phyloP scores from a whole-genome alignment of 2,329 filamentous ascomycete species.

The Chaetoscypha palmicola region DNA sequence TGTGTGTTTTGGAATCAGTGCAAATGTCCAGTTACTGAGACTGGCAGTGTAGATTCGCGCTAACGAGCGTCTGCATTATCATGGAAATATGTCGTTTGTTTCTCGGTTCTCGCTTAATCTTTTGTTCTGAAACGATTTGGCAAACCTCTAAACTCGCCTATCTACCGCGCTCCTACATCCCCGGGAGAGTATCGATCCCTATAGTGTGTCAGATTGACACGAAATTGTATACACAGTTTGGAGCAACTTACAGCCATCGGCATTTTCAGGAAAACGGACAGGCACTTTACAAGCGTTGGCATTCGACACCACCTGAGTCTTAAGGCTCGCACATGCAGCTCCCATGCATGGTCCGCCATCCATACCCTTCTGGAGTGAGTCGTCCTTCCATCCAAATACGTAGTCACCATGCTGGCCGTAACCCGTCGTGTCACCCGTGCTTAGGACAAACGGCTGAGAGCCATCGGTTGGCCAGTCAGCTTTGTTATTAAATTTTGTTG shows the following conservation, averaged over 20 bases:
- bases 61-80: too few relatives aligned
- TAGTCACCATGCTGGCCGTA: slow-evolving; percentile 45
- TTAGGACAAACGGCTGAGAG: slow-evolving; percentile 39
- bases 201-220: too few relatives aligned
- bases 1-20: too few relatives aligned
- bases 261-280: neutral
- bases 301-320: neutral
- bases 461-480: slow-evolving; percentile 39
- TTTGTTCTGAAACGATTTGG: too few relatives aligned
- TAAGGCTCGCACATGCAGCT: slow-evolving; percentile 5
- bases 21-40: too few relatives aligned
- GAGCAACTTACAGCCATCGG: slow-evolving; percentile 9
- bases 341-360: slow-evolving; percentile 4
- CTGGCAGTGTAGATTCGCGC: too few relatives aligned
- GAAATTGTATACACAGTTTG: too few relatives aligned
- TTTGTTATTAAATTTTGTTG: slow-evolving; percentile 37
- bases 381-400: slow-evolving; percentile 44
- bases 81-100: too few relatives aligned
- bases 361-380: slow-evolving; percentile 37
- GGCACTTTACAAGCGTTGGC: slow-evolving; percentile 5
- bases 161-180: too few relatives aligned
- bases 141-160: too few relatives aligned
- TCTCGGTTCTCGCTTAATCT: too few relatives aligned
- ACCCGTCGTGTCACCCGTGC: slow-evolving; percentile 38
- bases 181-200: too few relatives aligned